Percentiles rank a stretch among this genome's conserved stretches.
These are phyloP conservation scores for Chaetomium strumarium DNA, from an alignment of 2,329 filamentous ascomycete species.

Conservation along the genomic window DNA sequence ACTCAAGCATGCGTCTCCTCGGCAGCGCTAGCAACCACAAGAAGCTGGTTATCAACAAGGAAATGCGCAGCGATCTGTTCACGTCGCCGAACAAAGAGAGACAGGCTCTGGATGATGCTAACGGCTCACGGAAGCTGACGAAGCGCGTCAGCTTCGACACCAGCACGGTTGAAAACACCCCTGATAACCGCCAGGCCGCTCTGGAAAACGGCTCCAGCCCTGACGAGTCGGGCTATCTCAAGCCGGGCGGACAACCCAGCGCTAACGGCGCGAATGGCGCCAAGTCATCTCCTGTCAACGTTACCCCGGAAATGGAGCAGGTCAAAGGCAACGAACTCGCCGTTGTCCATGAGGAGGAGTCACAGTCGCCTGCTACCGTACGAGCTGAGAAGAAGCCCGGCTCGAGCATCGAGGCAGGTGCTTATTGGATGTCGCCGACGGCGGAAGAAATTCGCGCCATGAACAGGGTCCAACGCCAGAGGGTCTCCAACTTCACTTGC, in stretches of 20 bases:
- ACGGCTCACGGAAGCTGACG: constrained; percentile 53
- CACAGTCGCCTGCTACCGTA: constrained; percentile 35
- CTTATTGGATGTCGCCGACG: constrained; percentile 82
- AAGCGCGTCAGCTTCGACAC: constrained; percentile 93
- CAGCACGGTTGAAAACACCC: constrained; percentile 43
- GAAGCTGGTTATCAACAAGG: constrained; percentile 87
- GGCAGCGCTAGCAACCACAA: constrained; percentile 71
- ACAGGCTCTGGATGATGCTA: constrained; percentile 34
- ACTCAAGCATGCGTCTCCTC: constrained; percentile 56
- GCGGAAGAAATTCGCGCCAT: constrained; percentile 70
- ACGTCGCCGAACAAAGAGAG: constrained; percentile 53
- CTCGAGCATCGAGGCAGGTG: constrained; percentile 49
- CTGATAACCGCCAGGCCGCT: constrained; percentile 36
- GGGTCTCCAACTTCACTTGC: constrained; percentile 69
- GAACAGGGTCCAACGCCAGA: constrained; percentile 72
- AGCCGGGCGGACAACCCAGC: constrained; percentile 41
- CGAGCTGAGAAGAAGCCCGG: constrained; percentile 34
- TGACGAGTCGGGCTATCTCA: constrained; percentile 54
- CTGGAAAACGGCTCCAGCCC: constrained; percentile 45
- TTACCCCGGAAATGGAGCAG: constrained; percentile 58
- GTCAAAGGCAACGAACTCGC: constrained; percentile 70
- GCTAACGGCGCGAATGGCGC: constrained; percentile 36
- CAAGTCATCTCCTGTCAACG: constrained; percentile 26
- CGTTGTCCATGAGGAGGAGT: constrained; percentile 68
- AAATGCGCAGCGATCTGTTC: constrained; percentile 68